Evolutionary conservation across 306 rosid species (phyloP).

Genomic region (Aeschynomene evenia): DNA sequence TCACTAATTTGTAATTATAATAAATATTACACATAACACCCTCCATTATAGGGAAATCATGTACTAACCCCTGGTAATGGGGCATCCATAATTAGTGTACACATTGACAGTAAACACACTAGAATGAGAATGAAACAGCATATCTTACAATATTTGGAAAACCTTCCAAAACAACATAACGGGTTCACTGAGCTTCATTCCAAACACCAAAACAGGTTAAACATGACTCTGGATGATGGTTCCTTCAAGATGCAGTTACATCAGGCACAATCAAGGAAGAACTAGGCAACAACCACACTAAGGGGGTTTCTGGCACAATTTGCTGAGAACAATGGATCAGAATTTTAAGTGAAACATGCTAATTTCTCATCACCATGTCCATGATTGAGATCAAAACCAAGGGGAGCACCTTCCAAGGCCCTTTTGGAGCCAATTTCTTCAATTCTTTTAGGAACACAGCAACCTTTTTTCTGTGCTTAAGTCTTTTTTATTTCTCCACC

Average conservation of each 20-base stretch:
- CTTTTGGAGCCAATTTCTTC: slow-evolving; percentile 26
- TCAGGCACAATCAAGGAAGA: slow-evolving; percentile 27
- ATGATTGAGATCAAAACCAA: slow-evolving; percentile 29
- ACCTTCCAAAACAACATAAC: slow-evolving; percentile 17
- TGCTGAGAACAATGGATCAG: slow-evolving; percentile 15
- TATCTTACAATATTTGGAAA: slow-evolving; percentile 4
- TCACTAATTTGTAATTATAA: not conserved
- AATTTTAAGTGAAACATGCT: slow-evolving; percentile 19
- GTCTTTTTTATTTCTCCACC: slow-evolving; percentile 45
- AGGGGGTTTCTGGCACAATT: slow-evolving; percentile 8
- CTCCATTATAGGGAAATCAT: slow-evolving; percentile 10
- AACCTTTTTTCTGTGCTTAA: slow-evolving; percentile 14
- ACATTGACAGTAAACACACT: slow-evolving; percentile 3
- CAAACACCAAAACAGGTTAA: slow-evolving; percentile 21
- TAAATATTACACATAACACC: slow-evolving; percentile 12
- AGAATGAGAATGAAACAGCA: slow-evolving; percentile 1
- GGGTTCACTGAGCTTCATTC: slow-evolving; percentile 20
- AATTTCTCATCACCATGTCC: slow-evolving; percentile 28
- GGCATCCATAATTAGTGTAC: slow-evolving; percentile 14
- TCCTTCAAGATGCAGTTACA: slow-evolving; percentile 17
- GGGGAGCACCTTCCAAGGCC: slow-evolving; percentile 17
- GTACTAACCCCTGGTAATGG: slow-evolving; percentile 1
- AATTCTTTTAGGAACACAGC: not conserved
- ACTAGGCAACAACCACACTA: slow-evolving; percentile 26
- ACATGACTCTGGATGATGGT: slow-evolving; percentile 11